Percentiles rank a stretch among this genome's conserved stretches.
phyloP scores from a whole-genome alignment of 2,329 filamentous ascomycete species.

The Thelonectria blattea region DNA sequence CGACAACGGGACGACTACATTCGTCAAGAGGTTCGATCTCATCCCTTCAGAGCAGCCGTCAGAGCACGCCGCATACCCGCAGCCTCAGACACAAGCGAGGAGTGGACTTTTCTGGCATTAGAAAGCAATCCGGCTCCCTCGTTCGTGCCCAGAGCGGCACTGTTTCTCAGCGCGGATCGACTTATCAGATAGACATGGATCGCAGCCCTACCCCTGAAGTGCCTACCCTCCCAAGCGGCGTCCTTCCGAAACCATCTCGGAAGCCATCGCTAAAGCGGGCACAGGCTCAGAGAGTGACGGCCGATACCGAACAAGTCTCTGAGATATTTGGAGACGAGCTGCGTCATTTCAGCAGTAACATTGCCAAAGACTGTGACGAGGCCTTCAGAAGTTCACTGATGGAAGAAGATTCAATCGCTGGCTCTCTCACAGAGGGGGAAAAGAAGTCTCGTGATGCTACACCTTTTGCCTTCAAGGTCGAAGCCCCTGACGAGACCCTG shows the following conservation, averaged over 20 bases:
- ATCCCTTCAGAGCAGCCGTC: slow-evolving; percentile 56
- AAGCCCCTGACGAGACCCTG: slow-evolving; percentile 35
- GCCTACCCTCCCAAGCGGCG: slow-evolving; percentile 33
- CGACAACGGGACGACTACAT: slow-evolving; percentile 40
- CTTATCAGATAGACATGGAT: slow-evolving; percentile 29
- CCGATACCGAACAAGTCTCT: slow-evolving; percentile 39
- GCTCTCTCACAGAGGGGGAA: slow-evolving; percentile 43
- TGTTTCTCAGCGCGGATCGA: slow-evolving; percentile 27
- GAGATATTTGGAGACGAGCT: slow-evolving; percentile 72
- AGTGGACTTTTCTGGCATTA: slow-evolving; percentile 60
- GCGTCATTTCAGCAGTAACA: slow-evolving; percentile 80
- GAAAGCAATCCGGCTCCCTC: slow-evolving; percentile 47
- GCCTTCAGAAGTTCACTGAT: slow-evolving; percentile 77
- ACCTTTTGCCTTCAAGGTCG: slow-evolving; percentile 52
- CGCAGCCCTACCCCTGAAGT: slow-evolving; percentile 41
- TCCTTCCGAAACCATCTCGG: slow-evolving; percentile 33
- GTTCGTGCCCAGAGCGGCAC: slow-evolving; percentile 30
- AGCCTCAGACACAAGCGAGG: slow-evolving; percentile 57
- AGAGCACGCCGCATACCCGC: slow-evolving; percentile 50
- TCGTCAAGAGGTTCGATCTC: slow-evolving; percentile 52
- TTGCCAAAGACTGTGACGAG: slow-evolving; percentile 90
- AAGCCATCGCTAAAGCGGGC: slow-evolving; percentile 21
- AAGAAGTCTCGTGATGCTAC: slow-evolving; percentile 44
- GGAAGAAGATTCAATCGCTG: slow-evolving; percentile 45
- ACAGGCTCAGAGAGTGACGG: slow-evolving; percentile 10